Conservation (phyloP, 2,329 filamentous ascomycete genomes). For the Diaporthe ilicicola region DNA sequence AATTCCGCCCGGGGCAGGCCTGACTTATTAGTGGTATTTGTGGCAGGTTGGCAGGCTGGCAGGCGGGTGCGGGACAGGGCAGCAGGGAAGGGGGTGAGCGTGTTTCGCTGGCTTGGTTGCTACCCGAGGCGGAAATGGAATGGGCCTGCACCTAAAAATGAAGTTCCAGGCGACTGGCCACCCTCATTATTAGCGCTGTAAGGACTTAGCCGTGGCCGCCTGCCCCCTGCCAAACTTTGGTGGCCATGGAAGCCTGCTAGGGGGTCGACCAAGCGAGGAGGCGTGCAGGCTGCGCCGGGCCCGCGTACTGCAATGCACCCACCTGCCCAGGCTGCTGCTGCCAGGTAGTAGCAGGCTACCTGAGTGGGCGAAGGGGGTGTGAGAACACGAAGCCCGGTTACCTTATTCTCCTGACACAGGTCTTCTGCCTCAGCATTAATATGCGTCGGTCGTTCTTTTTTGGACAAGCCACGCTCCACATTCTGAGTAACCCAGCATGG, state of each 20-base stretch:
- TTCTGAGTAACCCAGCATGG: no score
- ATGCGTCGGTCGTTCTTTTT: no score
- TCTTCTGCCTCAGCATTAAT: no score
- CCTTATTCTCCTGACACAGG: no score
- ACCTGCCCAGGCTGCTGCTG: not conserved
- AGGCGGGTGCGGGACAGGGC: not conserved
- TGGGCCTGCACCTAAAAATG: slow-evolving; percentile 22
- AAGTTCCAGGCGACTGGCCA: slow-evolving; percentile 12
- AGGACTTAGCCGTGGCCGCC: slow-evolving; percentile 8
- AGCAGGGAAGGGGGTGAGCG: not conserved
- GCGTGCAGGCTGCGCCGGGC: not conserved
- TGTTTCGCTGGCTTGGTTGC: slow-evolving; percentile 16
- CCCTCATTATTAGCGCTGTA: not conserved
- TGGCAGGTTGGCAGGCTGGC: not conserved
- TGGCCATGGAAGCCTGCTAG: not conserved
- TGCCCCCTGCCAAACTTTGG: slow-evolving; percentile 6
- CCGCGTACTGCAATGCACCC: not conserved
- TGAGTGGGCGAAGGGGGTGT: no score
- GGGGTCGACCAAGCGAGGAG: not conserved
- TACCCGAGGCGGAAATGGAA: slow-evolving; percentile 24
- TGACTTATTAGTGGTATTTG: no score
- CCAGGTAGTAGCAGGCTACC: not conserved
- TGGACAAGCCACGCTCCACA: no score
- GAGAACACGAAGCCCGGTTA: no score
- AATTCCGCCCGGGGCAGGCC: slow-evolving; percentile 9